Percentiles rank a stretch among this genome's conserved stretches.
Evolutionary conservation across 139 green algal species (phyloP).

Genomic region (Coccomyxa sp.): DNA sequence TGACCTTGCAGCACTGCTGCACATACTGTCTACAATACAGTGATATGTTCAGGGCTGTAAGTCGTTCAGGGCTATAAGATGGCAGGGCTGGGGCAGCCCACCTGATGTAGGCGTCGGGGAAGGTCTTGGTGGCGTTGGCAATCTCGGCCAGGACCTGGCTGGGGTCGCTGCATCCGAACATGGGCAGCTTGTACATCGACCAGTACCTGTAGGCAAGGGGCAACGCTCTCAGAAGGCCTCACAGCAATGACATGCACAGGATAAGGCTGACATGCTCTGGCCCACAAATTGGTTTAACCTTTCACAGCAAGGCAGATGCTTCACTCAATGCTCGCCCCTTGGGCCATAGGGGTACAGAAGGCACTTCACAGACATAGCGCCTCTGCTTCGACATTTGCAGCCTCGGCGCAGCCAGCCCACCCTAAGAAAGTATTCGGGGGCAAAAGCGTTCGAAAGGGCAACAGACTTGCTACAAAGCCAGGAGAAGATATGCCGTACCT

Average conservation of each 20-base stretch:
- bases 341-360: too few species aligned
- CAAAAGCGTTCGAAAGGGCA: neutral
- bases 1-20: neutral
- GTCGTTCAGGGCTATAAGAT: conserved; percentile 51
- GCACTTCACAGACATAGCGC: too few species aligned
- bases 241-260: too few species aligned
- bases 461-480: neutral
- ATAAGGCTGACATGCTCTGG: too few species aligned
- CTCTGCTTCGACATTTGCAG: too few species aligned
- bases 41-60: neutral
- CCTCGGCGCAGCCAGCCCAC: too few species aligned
- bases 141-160: conserved; percentile 89
- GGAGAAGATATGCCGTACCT: conserved; percentile 25
- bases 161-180: conserved; percentile 98
- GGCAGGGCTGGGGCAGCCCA: too few species aligned
- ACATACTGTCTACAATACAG: neutral
- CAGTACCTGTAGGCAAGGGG: conserved; percentile 84
- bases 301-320: too few species aligned
- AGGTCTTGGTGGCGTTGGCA: conserved; percentile 68
- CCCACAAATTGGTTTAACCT: too few species aligned
- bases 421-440: too few species aligned
- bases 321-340: too few species aligned
- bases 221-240: too few species aligned
- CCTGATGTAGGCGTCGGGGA: conserved; percentile 94
- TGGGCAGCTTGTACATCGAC: conserved; percentile 99